phyloP scores from a whole-genome alignment of 1,284 basidiomycete species.

The Fomitopsis schrenkii region DNA sequence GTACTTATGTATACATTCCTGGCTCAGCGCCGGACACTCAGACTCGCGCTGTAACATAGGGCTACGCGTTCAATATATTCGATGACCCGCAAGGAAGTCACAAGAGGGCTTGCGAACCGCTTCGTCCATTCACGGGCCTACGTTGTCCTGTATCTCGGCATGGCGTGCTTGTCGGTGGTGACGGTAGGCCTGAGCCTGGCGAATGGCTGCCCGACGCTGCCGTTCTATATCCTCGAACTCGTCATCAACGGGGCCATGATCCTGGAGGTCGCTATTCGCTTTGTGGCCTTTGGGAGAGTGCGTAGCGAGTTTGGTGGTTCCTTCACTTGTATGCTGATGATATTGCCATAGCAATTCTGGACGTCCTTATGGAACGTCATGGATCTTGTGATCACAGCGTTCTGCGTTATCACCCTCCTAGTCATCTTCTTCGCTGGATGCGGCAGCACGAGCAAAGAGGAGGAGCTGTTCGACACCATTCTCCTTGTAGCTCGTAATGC shows the following conservation, averaged over 20 bases:
- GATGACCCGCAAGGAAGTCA: slow-evolving; percentile 74
- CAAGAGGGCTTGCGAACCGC: slow-evolving; percentile 77
- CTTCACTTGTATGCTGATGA: neutral
- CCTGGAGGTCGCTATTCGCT: slow-evolving; percentile 82
- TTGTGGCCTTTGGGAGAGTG: slow-evolving; percentile 88
- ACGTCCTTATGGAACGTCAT: slow-evolving; percentile 87
- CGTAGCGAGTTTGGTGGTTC: slow-evolving; percentile 23
- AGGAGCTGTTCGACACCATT: slow-evolving; percentile 88
- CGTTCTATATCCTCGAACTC: slow-evolving; percentile 89
- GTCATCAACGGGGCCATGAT: slow-evolving; percentile 94
- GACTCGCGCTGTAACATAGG: slow-evolving; percentile 34
- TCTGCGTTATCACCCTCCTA: slow-evolving; percentile 84
- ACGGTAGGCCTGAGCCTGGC: slow-evolving; percentile 86
- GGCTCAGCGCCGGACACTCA: slow-evolving; percentile 24
- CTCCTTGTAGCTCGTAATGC: slow-evolving; percentile 87
- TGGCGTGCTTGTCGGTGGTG: slow-evolving; percentile 87
- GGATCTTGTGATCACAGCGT: slow-evolving; percentile 80
- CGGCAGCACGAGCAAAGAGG: slow-evolving; percentile 74
- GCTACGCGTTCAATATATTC: slow-evolving; percentile 76
- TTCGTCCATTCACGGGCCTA: slow-evolving; percentile 82
- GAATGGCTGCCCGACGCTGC: slow-evolving; percentile 71
- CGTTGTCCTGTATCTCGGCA: slow-evolving; percentile 82
- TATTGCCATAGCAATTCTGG: slow-evolving; percentile 82
- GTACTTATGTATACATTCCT: slow-evolving; percentile 12
- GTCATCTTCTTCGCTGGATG: slow-evolving; percentile 83